Evolutionary conservation across 768 basidiomycete genomes (phyloP).

Genomic region (Leccinellum albellum): DNA sequence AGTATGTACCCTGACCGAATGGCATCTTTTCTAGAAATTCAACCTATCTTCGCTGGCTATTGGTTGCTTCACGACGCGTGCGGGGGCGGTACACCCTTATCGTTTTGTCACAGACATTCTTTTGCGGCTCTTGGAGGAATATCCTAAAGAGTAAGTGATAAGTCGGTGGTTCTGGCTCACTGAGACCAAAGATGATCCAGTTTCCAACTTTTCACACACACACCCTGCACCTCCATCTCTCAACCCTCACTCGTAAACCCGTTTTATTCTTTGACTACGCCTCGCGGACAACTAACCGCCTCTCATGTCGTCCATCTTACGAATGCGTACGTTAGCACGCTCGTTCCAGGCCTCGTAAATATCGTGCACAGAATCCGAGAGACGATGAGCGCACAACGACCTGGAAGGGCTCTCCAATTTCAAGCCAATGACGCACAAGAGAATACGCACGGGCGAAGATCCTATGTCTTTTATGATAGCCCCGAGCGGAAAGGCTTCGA

Average conservation of each 20-base stretch:
- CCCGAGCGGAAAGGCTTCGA: conserved; percentile 44
- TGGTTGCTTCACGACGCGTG: conserved; percentile 52
- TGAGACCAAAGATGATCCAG: conserved; percentile 5
- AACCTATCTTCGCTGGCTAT: conserved; percentile 42
- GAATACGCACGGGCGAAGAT: conserved; percentile 38
- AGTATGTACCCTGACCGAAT: background rate
- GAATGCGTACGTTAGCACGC: conserved; percentile 47
- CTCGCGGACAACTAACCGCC: conserved; percentile 38
- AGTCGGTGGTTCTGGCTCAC: conserved; percentile 11
- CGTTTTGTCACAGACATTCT: conserved; percentile 62
- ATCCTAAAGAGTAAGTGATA: conserved; percentile 35
- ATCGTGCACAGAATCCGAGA: conserved; percentile 39
- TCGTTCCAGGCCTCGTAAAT: conserved; percentile 40
- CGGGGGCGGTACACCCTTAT: conserved; percentile 68
- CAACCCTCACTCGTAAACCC: conserved; percentile 20
- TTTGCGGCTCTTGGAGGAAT: conserved; percentile 45
- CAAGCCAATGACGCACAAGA: conserved; percentile 1
- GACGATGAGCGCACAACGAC: conserved; percentile 63
- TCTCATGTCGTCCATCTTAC: conserved; percentile 51
- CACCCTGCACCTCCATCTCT: conserved; percentile 38
- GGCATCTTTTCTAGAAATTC: conserved; percentile 38
- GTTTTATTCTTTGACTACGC: conserved; percentile 40
- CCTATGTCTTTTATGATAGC: conserved; percentile 57
- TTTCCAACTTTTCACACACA: conserved; percentile 43
- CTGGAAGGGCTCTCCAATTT: conserved; percentile 36